Percentiles rank a stretch among this genome's conserved stretches.
phyloP scores from a whole-genome alignment of 768 basidiomycete genomes.

The Gelatoporia subvermispora region DNA sequence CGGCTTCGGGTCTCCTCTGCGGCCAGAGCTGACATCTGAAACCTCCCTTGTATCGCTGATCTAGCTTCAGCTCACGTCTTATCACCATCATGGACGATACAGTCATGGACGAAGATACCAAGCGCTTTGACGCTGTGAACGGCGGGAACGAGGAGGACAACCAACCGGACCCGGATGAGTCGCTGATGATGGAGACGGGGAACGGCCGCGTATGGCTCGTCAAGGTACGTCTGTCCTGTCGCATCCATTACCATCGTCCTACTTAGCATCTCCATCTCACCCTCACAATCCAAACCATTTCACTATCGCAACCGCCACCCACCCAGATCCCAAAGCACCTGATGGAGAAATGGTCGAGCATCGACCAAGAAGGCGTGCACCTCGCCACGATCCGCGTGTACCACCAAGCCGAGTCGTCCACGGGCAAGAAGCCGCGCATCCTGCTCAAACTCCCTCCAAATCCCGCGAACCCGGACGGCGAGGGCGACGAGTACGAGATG shows the following conservation, averaged over 20 bases:
- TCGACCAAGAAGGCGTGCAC: conserved; percentile 69
- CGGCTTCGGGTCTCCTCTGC: no score
- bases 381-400: conserved; percentile 86
- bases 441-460: conserved; percentile 63
- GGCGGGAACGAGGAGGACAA: conserved; percentile 49
- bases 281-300: not conserved
- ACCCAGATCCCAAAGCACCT: conserved; percentile 79
- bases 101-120: conserved; percentile 53
- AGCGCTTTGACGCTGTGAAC: conserved; percentile 57
- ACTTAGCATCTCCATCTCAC: not conserved
- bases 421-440: conserved; percentile 52
- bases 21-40: not conserved
- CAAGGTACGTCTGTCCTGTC: conserved; percentile 46
- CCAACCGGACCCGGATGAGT: conserved; percentile 77
- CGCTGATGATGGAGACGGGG: conserved; percentile 72
- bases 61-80: not conserved
- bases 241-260: not conserved
- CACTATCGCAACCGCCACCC: not conserved
- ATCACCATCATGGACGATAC: conserved; percentile 22
- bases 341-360: conserved; percentile 79
- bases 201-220: conserved; percentile 81
- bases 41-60: no score
- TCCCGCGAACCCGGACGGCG: conserved; percentile 34
- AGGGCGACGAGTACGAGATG: conserved; percentile 71
- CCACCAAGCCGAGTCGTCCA: conserved; percentile 37